Evolutionary conservation across 2,329 filamentous ascomycete species (phyloP).

Genomic region (Macrophomina tecta): DNA sequence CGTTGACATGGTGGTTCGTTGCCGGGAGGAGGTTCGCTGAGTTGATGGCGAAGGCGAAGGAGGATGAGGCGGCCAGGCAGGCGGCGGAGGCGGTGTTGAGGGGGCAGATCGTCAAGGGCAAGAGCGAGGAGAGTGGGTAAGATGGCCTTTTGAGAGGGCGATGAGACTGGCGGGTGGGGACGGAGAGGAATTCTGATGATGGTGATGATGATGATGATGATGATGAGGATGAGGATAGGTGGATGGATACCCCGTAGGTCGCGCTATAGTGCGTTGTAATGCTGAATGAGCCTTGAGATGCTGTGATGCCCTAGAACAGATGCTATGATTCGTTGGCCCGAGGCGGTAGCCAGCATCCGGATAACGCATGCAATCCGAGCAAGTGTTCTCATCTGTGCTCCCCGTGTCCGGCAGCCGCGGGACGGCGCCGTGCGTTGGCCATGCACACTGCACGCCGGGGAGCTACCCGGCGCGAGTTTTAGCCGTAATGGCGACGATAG

Average conservation of each 20-base stretch:
- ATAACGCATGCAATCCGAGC: no score
- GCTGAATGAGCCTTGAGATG: neutral
- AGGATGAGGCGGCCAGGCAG: constrained; percentile 17
- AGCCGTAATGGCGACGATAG: neutral
- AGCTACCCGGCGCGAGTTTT: neutral
- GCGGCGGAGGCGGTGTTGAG: constrained; percentile 19
- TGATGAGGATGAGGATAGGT: no score
- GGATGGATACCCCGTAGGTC: neutral
- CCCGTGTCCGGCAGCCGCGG: neutral
- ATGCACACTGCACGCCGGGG: neutral
- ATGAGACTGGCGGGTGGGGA: neutral
- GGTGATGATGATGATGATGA: neutral
- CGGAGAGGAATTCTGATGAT: neutral
- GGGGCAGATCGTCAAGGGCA: neutral
- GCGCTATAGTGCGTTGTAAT: neutral
- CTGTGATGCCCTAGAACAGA: no score
- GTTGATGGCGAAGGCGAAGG: constrained; percentile 42
- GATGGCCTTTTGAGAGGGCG: neutral
- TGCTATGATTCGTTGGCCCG: no score
- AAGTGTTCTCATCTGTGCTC: no score
- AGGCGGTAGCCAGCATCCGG: no score
- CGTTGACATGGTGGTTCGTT: constrained; percentile 52
- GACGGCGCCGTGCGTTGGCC: neutral
- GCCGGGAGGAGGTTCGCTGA: constrained; percentile 48
- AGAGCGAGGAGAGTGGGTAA: neutral